Percentiles rank a stretch among this genome's conserved stretches.
phyloP scores from a whole-genome alignment of 2,329 filamentous ascomycete species.

The Venturia pyrina region DNA sequence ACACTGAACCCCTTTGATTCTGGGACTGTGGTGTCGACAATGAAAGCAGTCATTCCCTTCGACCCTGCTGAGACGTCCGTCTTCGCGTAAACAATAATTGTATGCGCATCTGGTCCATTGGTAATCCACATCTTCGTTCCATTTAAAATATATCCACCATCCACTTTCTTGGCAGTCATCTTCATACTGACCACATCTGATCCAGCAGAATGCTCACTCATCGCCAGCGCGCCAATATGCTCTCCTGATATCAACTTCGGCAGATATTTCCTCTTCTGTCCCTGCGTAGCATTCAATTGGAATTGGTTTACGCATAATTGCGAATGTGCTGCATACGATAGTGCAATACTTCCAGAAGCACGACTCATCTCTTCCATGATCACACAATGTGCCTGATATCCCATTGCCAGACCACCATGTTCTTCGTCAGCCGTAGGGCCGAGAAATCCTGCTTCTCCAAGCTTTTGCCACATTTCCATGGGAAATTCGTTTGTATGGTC shows the following conservation, averaged over 20 bases:
- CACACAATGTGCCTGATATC: constrained; percentile 92
- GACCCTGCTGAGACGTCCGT: constrained; percentile 69
- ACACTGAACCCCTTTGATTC: constrained; percentile 61
- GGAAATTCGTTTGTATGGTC: constrained; percentile 85
- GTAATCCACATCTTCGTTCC: constrained; percentile 99
- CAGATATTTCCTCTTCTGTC: constrained; percentile 73
- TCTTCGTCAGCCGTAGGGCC: constrained; percentile 91
- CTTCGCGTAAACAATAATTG: constrained; percentile 94
- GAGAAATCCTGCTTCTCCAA: constrained; percentile 82
- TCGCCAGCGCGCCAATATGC: constrained; percentile 78
- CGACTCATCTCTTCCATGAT: constrained; percentile 92
- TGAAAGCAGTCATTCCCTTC: constrained; percentile 91
- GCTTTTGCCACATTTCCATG: constrained; percentile 81
- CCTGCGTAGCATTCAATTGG: constrained; percentile 70
- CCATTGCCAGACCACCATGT: constrained; percentile 80
- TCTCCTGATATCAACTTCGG: constrained; percentile 73
- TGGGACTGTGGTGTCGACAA: constrained; percentile 56
- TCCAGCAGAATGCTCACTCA: constrained; percentile 86
- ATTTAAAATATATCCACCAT: constrained; percentile 77
- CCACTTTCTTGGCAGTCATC: constrained; percentile 66
- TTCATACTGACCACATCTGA: constrained; percentile 96
- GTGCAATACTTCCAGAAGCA: constrained; percentile 72
- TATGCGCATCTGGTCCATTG: constrained; percentile 87
- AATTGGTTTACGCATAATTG: constrained; percentile 96
- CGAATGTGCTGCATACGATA: constrained; percentile 92